These are phyloP conservation scores for Xylariaceae sp. DNA, from an alignment of 2,329 filamentous ascomycete genomes.

Conservation along the genomic window DNA sequence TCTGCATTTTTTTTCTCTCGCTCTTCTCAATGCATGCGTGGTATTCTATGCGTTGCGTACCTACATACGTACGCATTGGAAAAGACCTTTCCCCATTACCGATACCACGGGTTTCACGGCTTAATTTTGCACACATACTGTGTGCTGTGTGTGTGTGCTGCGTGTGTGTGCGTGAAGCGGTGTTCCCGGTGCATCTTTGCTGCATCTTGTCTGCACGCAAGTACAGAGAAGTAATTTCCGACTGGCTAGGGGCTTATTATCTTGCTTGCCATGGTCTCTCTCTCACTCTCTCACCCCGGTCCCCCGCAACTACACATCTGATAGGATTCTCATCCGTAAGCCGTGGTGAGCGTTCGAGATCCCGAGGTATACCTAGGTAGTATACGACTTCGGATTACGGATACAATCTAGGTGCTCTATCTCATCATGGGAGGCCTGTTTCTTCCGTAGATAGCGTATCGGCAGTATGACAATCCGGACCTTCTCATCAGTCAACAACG, in stretches of 20 bases:
- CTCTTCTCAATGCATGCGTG: too few relatives aligned
- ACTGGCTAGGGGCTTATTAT: not conserved
- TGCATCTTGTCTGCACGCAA: too few relatives aligned
- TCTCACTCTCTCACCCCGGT: not conserved
- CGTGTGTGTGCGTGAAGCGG: not conserved
- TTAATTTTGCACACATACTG: not conserved
- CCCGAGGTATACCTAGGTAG: not conserved
- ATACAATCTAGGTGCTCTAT: not conserved
- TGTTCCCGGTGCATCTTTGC: slow-evolving; percentile 3
- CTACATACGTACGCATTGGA: too few relatives aligned
- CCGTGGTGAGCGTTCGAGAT: too few relatives aligned
- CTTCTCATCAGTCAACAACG: too few relatives aligned
- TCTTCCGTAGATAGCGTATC: too few relatives aligned
- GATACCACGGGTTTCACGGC: not conserved
- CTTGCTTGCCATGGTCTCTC: too few relatives aligned
- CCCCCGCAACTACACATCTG: slow-evolving; percentile 13
- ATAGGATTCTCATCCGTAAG: not conserved
- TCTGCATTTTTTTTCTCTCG: not conserved
- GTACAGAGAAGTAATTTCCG: slow-evolving; percentile 9
- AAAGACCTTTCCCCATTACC: not conserved
- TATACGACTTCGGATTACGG: not conserved
- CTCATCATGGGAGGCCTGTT: not conserved
- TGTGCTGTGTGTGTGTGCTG: not conserved
- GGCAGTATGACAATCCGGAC: too few relatives aligned
- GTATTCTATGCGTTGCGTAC: too few relatives aligned